Evolutionary conservation across 1,284 basidiomycete genomes (phyloP), one percentile per base, ranked within the genome.

Genomic region (Ustilago trichophora): DNA sequence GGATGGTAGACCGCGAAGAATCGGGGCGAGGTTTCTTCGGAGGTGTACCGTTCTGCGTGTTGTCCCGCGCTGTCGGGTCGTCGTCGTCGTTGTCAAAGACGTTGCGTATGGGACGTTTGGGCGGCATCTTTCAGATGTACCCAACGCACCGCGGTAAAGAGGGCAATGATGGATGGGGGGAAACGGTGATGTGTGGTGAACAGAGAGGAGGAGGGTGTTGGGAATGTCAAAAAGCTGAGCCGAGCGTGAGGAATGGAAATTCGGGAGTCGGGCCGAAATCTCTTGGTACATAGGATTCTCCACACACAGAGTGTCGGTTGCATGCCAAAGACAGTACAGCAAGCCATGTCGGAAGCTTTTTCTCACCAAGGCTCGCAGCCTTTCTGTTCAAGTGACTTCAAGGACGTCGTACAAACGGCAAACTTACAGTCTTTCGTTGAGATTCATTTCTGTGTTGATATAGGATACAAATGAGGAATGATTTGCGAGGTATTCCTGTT

Each of bases 61-160:
- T 21, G n/a, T 38, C 16, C 18, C 32, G 6, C 9, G 27, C 11
- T 3, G 34, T 33, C 3, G 22, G n/a, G 26, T 59, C 57, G 19
- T 72, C 69, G 5, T 72, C 59, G 35, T 60, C 65, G 24, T 64
- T 48, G 29, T 38, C 70, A 34, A 72, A 68, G 11, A 65, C 60
- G 36, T 66, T 72, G 15, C 53, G 47, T 5, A 60, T 58, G 16
- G 65, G 70, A 29, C 70, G 50, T 32, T 72, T 72, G 1, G 65
- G 65, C 21, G 70, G 65, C 70, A 68, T 68, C 13, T 3, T 32
- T n/a, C n/a, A n/a, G n/a, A n/a, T n/a, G n/a, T n/a, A n/a, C n/a
- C n/a, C n/a, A n/a, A n/a, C n/a, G n/a, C n/a, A n/a, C n/a, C n/a
- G n/a, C n/a, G n/a, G n/a, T n/a, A n/a, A n/a, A n/a, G n/a, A n/a